Base-by-base conservation (phyloP, 2,329 filamentous ascomycete species). In the Cladophialophora carrionii region DNA sequence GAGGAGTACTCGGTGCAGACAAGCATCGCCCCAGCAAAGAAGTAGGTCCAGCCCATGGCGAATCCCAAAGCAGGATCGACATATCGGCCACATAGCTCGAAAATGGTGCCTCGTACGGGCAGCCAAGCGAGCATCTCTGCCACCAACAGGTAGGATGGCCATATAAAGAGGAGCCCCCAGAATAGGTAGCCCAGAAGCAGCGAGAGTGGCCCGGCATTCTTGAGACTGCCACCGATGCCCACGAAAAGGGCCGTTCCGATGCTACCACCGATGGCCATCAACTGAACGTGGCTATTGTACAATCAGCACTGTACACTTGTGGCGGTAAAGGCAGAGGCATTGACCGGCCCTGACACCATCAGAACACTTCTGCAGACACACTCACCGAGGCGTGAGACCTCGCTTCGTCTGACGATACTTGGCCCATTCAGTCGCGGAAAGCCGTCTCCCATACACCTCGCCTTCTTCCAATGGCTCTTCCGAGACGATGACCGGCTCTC, bases 1-100 rank as follows among this genome's bases (percentile, higher is more conserved):
- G 80, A 78, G 1, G 78, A 75, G 55, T 81, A 80, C 69, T 82
- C 80, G n/a, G 79, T 80, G 29, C 79, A 80, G 4, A 82, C 78
- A 2, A 81, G 69, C 66, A 82, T 76, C 12, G 76, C 78, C 61
- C 78, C 76, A 32, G 77, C 77, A 48, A 81, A 77, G 71, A 81
- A 81, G 69, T 80, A 81, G 46, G 80, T 79, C 80, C 79, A 82
- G 0, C 78, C 79, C 26, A 76, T 76, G 0, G 79, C 78, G 71
- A 78, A 80, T n/a, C 79, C 79, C 12, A 81, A 73, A 10, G 77
- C 77, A 71, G 78, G 75, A 65, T 79, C 76, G 22, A 79, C 66
- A 67, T 78, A 79, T 20, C 76, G 71, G 17, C 73, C 71, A 14
- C 75, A 72, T 61, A 78, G 77, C 66, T 78, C 76, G 61, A 77